These are phyloP conservation scores for Osmozyma mogii DNA, from an alignment of 805 yeast species.

Conservation along the genomic window DNA sequence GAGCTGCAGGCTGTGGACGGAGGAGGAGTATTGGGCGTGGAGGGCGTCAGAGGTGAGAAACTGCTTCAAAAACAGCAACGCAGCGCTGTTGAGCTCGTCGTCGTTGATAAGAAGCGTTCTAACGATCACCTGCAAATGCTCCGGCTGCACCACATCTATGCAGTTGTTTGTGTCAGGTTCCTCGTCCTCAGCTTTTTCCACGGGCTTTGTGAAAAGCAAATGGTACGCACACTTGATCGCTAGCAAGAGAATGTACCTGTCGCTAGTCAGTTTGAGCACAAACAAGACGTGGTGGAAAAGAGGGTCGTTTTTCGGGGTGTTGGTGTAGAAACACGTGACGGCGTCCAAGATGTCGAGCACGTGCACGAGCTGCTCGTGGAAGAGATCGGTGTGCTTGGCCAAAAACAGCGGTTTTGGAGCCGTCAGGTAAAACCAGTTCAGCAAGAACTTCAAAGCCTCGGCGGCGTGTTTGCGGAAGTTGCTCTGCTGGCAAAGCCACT, in stretches of 20 bases:
- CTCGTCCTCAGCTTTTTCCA: constrained; percentile 5
- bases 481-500: constrained; percentile 53
- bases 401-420: constrained; percentile 10
- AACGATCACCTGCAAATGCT: constrained; percentile 45
- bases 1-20: constrained; percentile 25
- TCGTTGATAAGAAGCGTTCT: constrained; percentile 53
- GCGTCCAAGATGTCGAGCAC: constrained; percentile 78
- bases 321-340: constrained; percentile 72
- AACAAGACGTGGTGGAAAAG: constrained; percentile 50
- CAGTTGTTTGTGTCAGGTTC: constrained; percentile 30
- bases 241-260: constrained; percentile 62
- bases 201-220: constrained; percentile 41
- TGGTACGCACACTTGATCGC: constrained; percentile 73
- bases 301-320: constrained; percentile 63
- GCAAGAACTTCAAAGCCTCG: constrained; percentile 35
- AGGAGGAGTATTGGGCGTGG: constrained; percentile 21
- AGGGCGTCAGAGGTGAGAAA: constrained; percentile 57
- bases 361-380: constrained; percentile 57
- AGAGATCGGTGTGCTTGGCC: constrained; percentile 20
- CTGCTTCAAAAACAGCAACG: constrained; percentile 77
- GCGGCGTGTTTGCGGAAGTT: constrained; percentile 40
- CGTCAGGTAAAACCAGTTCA: constrained; percentile 23
- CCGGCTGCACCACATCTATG: constrained; percentile 28
- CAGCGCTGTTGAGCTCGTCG: constrained; percentile 68
- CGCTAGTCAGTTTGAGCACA: constrained; percentile 46